These are phyloP conservation scores for Fonsecaea nubica DNA, from an alignment of 2,329 filamentous ascomycete species.

Conservation along the genomic window DNA sequence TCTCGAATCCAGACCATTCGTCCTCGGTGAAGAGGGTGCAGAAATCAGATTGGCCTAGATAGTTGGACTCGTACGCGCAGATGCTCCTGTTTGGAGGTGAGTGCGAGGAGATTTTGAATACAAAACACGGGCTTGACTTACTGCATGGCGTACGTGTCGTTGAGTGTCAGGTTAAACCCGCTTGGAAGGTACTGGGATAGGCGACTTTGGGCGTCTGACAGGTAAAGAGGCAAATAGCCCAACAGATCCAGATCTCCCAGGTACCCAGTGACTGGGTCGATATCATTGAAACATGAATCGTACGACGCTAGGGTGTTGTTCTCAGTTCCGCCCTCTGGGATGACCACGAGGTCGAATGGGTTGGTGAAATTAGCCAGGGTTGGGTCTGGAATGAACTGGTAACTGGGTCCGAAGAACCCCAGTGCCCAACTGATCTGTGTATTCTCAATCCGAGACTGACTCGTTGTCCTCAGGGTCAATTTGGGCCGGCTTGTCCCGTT, in stretches of 20 bases:
- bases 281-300: constrained; percentile 52
- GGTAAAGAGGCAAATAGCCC: constrained; percentile 55
- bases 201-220: constrained; percentile 53
- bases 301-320: constrained; percentile 63
- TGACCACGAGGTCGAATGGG: constrained; percentile 54
- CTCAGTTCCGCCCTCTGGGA: constrained; percentile 57
- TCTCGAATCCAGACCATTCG: constrained; percentile 63
- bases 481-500: constrained; percentile 58
- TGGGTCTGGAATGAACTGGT: constrained; percentile 45
- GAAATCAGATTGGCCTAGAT: constrained; percentile 59
- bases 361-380: constrained; percentile 52
- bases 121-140: neutral
- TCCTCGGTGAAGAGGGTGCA: constrained; percentile 61
- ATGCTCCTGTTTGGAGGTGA: constrained; percentile 51
- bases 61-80: constrained; percentile 62
- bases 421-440: constrained; percentile 61
- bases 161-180: constrained; percentile 57
- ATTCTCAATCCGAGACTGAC: constrained; percentile 62
- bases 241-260: constrained; percentile 50
- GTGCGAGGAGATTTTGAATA: neutral
- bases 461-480: constrained; percentile 61
- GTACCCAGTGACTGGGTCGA: constrained; percentile 46
- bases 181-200: constrained; percentile 56
- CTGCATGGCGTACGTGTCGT: constrained; percentile 60
- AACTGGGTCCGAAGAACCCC: constrained; percentile 60